A percentile compares a stretch with the other conserved stretches of the same genome.
Conservation (phyloP, 2,329 filamentous ascomycete species). For the Periconia sp. region DNA sequence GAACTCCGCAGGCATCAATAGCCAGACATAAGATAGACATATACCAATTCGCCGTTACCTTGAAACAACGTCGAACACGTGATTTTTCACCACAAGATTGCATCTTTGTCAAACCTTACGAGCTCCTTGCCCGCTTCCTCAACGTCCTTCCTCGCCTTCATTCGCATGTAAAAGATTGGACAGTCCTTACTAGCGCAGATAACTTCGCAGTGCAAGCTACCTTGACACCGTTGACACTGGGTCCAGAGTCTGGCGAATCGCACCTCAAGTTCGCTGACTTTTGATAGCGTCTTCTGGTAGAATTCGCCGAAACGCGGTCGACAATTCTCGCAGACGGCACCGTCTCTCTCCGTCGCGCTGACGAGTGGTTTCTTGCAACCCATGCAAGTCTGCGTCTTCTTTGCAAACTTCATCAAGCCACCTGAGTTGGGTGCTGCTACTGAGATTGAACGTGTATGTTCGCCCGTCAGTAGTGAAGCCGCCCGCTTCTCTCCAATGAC, state of each 20-base stretch:
- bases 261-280: slow-evolving; percentile 90
- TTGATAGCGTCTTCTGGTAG: slow-evolving; percentile 88
- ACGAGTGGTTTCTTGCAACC: slow-evolving; percentile 96
- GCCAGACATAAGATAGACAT: too few relatives aligned
- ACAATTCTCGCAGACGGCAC: slow-evolving; percentile 89
- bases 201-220: slow-evolving; percentile 97
- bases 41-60: too few relatives aligned
- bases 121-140: slow-evolving; percentile 94
- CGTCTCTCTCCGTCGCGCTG: slow-evolving; percentile 76
- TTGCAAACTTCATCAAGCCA: slow-evolving; percentile 97
- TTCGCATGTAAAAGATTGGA: slow-evolving; percentile 99
- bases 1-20: too few relatives aligned
- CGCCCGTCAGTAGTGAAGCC: slow-evolving; percentile 82
- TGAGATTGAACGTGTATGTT: slow-evolving; percentile 92
- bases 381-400: slow-evolving; percentile 98
- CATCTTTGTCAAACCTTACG: slow-evolving; percentile 85
- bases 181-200: slow-evolving; percentile 97
- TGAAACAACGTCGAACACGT: too few relatives aligned
- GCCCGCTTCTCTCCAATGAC: slow-evolving; percentile 95
- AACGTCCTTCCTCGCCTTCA: slow-evolving; percentile 99
- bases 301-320: slow-evolving; percentile 85
- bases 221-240: slow-evolving; percentile 96
- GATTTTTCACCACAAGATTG: slow-evolving; percentile 68
- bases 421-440: slow-evolving; percentile 90
- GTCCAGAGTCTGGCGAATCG: slow-evolving; percentile 94